These are phyloP conservation scores for Dalechampia spathulata DNA, from an alignment of 441 rosid species.

Conservation along the genomic window DNA sequence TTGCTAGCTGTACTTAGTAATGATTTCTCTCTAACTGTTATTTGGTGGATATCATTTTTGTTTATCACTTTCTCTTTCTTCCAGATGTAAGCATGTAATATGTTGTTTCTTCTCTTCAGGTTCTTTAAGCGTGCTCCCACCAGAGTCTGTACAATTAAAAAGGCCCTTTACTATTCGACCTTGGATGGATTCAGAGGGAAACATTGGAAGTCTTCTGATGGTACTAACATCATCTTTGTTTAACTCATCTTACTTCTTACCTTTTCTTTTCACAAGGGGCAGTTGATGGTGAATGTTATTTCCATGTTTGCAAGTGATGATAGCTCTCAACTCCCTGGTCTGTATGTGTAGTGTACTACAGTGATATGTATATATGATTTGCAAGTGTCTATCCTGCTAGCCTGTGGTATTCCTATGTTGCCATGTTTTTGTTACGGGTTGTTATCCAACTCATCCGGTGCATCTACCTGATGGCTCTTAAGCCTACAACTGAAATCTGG, in stretches of 20 bases:
- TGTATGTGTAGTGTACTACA: background rate
- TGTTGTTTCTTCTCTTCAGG: slow-evolving; percentile 40
- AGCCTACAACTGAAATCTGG: background rate
- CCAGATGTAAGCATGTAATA: too few species aligned
- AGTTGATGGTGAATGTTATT: background rate
- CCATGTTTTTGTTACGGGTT: background rate
- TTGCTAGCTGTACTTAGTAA: background rate
- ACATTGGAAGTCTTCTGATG: slow-evolving; percentile 92
- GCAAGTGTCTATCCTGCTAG: background rate
- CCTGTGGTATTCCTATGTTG: background rate
- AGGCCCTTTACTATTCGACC: slow-evolving; percentile 79
- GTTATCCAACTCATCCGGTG: background rate
- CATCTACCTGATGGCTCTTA: background rate
- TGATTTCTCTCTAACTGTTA: background rate
- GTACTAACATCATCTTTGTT: slow-evolving; percentile 28
- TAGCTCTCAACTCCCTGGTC: too few species aligned
- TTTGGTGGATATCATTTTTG: background rate
- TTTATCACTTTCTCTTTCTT: background rate
- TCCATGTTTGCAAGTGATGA: too few species aligned
- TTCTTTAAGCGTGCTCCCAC: slow-evolving; percentile 71
- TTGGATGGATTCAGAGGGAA: slow-evolving; percentile 77
- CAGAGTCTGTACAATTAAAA: slow-evolving; percentile 56
- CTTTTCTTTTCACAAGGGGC: background rate
- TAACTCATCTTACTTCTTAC: background rate
- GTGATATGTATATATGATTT: background rate